These are phyloP conservation scores for Sarcodon aspratus DNA, from an alignment of 768 basidiomycete species.

Conservation along the genomic window DNA sequence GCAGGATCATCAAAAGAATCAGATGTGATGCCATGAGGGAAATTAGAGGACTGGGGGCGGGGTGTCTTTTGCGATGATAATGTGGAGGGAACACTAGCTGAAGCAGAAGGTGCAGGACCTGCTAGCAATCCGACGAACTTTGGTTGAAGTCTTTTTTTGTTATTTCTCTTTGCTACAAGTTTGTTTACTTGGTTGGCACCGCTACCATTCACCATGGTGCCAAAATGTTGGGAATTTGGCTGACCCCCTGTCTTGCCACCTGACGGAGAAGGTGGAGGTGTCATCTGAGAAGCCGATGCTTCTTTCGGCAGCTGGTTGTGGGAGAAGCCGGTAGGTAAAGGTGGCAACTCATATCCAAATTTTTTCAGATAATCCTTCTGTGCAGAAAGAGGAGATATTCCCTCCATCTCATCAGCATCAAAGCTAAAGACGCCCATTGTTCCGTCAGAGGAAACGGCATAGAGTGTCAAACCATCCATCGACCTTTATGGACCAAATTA, in stretches of 20 bases:
- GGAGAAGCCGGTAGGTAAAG: slow-evolving; percentile 62
- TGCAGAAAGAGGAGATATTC: slow-evolving; percentile 60
- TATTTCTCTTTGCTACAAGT: slow-evolving; percentile 62
- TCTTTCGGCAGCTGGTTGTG: slow-evolving; percentile 21
- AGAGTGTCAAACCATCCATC: slow-evolving; percentile 82
- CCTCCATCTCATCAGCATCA: slow-evolving; percentile 67
- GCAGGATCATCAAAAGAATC: slow-evolving; percentile 6
- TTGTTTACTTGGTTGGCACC: slow-evolving; percentile 48
- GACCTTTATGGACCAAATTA: slow-evolving; percentile 48
- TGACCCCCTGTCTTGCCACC: slow-evolving; percentile 16
- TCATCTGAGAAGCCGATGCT: slow-evolving; percentile 9
- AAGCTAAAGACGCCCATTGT: slow-evolving; percentile 87
- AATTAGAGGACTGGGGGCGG: slow-evolving; percentile 1
- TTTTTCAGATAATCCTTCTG: slow-evolving; percentile 76
- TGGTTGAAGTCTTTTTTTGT: slow-evolving; percentile 56
- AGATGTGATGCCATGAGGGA: slow-evolving; percentile 2
- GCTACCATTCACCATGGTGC: slow-evolving; percentile 17
- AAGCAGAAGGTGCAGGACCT: slow-evolving; percentile 20
- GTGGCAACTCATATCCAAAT: slow-evolving; percentile 62
- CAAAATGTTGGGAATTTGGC: slow-evolving; percentile 29
- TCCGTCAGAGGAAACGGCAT: slow-evolving; percentile 93
- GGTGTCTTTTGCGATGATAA: not conserved
- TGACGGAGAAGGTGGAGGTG: slow-evolving; percentile 39
- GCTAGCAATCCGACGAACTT: slow-evolving; percentile 20
- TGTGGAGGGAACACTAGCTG: not conserved